Evolutionary conservation across 768 basidiomycete genomes (phyloP).

Genomic region (Termitomyces titanicus): DNA sequence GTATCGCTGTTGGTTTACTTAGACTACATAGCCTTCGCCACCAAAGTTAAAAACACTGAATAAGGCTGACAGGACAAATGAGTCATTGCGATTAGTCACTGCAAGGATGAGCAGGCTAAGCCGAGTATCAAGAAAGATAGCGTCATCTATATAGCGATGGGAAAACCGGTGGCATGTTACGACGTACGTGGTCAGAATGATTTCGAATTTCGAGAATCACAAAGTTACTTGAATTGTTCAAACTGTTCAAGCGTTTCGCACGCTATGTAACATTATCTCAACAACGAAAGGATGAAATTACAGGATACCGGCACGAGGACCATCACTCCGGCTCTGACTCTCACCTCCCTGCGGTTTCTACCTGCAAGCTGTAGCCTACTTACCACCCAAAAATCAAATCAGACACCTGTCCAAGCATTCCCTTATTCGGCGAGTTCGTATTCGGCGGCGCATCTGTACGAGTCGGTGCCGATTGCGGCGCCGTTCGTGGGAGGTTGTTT

Average conservation of each 20-base stretch:
- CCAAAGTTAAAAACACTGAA: too few relatives aligned
- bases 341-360: too few relatives aligned
- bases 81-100: not conserved
- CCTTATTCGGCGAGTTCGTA: constrained; percentile 41
- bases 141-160: too few relatives aligned
- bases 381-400: constrained; percentile 86
- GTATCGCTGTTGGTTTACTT: not conserved
- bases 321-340: too few relatives aligned
- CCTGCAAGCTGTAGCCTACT: too few relatives aligned
- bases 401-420: constrained; percentile 69
- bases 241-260: too few relatives aligned
- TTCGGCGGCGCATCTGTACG: constrained; percentile 11
- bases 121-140: not conserved
- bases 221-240: too few relatives aligned
- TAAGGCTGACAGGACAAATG: too few relatives aligned
- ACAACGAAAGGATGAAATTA: not conserved
- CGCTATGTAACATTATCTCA: too few relatives aligned
- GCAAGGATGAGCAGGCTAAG: not conserved
- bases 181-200: not conserved
- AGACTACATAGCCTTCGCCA: not conserved
- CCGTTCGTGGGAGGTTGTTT: constrained; percentile 10
- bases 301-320: not conserved
- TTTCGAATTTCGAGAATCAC: too few relatives aligned
- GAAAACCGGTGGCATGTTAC: not conserved
- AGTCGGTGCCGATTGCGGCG: constrained; percentile 8